Percentiles rank a stretch among this genome's conserved stretches.
Conservation (phyloP, 2,329 filamentous ascomycete species). For the Aspergillus pseudonomiae region DNA sequence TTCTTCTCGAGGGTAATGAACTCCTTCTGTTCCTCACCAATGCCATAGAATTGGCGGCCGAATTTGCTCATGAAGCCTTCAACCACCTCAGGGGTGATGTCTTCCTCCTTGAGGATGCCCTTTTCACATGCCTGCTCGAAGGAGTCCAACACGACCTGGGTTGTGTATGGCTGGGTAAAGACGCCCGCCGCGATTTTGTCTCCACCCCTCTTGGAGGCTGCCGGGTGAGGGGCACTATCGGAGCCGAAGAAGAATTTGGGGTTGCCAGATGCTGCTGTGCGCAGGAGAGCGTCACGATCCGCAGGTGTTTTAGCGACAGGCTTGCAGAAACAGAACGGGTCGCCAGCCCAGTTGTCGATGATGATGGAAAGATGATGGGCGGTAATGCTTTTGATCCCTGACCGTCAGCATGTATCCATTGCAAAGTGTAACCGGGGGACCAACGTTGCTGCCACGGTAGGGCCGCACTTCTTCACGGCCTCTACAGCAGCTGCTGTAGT, state of each 20-base stretch:
- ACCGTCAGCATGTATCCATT: neutral
- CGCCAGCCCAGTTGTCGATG: constrained; percentile 71
- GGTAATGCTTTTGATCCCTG: constrained; percentile 67
- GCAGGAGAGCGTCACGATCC: constrained; percentile 72
- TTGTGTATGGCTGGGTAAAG: constrained; percentile 64
- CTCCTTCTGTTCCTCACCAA: constrained; percentile 49
- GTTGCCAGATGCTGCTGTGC: constrained; percentile 58
- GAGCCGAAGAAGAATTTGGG: constrained; percentile 69
- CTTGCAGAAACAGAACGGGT: constrained; percentile 80
- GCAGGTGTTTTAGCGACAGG: constrained; percentile 72
- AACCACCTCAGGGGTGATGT: constrained; percentile 58
- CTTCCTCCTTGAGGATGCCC: constrained; percentile 56
- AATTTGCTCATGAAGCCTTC: constrained; percentile 61
- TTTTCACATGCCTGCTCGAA: constrained; percentile 59
- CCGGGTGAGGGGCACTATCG: constrained; percentile 71
- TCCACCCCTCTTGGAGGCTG: constrained; percentile 57
- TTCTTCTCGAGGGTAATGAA: constrained; percentile 62
- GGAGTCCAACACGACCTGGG: constrained; percentile 62
- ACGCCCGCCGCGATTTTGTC: constrained; percentile 59
- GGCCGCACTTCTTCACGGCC: constrained; percentile 75
- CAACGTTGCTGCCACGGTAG: constrained; percentile 64
- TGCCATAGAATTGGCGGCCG: constrained; percentile 62
- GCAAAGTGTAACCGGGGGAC: constrained; percentile 1
- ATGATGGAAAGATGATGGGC: constrained; percentile 84
- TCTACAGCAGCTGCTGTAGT: constrained; percentile 80